Base-by-base conservation (phyloP, 768 basidiomycete species). In the Leccinum aurantiacum region DNA sequence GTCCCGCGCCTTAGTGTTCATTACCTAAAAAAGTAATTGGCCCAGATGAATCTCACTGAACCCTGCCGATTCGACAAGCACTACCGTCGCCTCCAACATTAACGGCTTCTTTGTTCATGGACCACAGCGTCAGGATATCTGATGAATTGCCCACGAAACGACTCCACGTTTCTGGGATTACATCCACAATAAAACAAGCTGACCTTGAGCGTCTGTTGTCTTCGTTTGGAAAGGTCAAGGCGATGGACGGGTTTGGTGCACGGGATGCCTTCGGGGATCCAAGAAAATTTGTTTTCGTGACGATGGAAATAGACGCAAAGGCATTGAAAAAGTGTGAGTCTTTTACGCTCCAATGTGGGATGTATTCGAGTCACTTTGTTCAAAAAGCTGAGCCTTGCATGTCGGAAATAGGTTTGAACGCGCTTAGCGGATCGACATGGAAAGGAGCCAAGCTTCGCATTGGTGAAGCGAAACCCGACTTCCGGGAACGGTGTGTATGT, bases 381-480 rank as follows among this genome's bases (percentile, higher is more conserved):
- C 4, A 10, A 48, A 47, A 48, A 41, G 35, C 22, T 6, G 47
- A 19, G 22, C 59, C 56, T 63, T n/a, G 62, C 35, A 3, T 54
- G 15, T 59, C 53, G 41, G 49, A 33, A n/a, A 52, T 48, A 92
- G 90, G 90, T 72, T 77, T 90, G 71, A 92, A 85, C 68, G 71
- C 84, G 3, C 79, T 94, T 27, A 92, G 88, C 61, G 92, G 93
- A 35, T 84, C 89, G 6, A 90, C 84, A 1, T 95, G 91, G 90
- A 93, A 92, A 75, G 93, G 93, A n/a, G 77, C 91, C 22, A 93
- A 89, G 64, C 75, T 94, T 33, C 82, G 91, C 17, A 82, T 94
- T 37, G 90, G 90, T 9, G 90, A 93, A 64, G 91, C 92, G n/a
- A 89, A 85, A 62, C 87, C 87, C 1, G 86, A 92, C 69, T 93